Base-by-base conservation (phyloP, 208 protist species). In the Wallacemonas sp. region DNA sequence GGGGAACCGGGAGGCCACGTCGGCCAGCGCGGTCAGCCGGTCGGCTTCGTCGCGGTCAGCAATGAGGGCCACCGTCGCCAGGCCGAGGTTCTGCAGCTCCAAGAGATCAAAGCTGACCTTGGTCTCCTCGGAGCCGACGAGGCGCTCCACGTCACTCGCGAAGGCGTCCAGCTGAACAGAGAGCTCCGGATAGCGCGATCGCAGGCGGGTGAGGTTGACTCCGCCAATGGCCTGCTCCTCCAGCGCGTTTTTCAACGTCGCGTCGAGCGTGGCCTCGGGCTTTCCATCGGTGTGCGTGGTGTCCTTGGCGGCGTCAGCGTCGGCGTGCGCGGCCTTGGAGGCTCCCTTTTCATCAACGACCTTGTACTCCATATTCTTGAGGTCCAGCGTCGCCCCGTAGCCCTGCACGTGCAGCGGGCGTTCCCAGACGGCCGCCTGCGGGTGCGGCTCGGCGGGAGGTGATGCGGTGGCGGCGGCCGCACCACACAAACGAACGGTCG, bases 281-380 rank as follows among this genome's bases (percentile, higher is more conserved):
- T n/a, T n/a, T n/a, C n/a, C n/a, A n/a, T n/a, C n/a, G n/a, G n/a
- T n/a, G n/a, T n/a, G n/a, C n/a, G n/a, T n/a, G n/a, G n/a, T n/a
- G n/a, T n/a, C n/a, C n/a, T n/a, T n/a, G n/a, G n/a, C n/a, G n/a
- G n/a, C n/a, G n/a, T n/a, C n/a, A n/a, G n/a, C n/a, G n/a, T n/a
- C n/a, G n/a, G n/a, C n/a, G n/a, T n/a, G n/a, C n/a, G n/a, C n/a
- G n/a, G n/a, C n/a, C n/a, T n/a, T n/a, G n/a, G n/a, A n/a, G n/a
- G n/a, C n/a, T n/a, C n/a, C 42, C 57, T 81, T 82, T 62, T 98
- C 95, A 72, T 99, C 95, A 11, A 98, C 68, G 26, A 88, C 94
- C 62, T 98, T 99, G 83, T 99, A 99, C 82, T 99, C 98, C 67
- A 95, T 95, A 70, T 88, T 98, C 61, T 99, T 99, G 41, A 99